phyloP scores from a whole-genome alignment of 176 grass and related monocot species.

The Lolium perenne region DNA sequence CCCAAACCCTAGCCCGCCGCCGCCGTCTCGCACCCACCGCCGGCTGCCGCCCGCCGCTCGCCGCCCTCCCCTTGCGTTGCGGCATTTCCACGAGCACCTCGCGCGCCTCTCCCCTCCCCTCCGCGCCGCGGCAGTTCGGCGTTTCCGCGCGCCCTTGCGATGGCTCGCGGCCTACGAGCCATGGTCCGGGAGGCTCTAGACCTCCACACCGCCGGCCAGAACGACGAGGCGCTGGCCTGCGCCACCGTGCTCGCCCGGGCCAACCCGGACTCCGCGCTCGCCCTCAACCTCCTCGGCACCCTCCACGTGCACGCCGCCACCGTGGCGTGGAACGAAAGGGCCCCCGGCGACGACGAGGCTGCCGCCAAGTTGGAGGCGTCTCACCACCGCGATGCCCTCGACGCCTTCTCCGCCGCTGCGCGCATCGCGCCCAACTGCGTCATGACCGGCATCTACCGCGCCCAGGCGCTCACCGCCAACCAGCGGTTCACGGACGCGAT shows the following conservation, averaged over 20 bases:
- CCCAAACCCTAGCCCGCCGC: not conserved
- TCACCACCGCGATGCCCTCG: not conserved
- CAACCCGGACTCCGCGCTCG: not conserved
- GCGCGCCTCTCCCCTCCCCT: not conserved
- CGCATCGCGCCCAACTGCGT: not conserved
- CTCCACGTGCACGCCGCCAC: not conserved
- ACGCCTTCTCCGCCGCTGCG: not conserved
- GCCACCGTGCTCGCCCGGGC: not conserved
- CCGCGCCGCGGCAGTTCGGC: not conserved
- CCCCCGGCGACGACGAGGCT: not conserved
- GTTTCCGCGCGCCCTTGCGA: not conserved
- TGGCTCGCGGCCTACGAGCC: not conserved
- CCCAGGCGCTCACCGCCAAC: not conserved
- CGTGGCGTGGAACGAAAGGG: not conserved
- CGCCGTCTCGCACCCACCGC: not conserved
- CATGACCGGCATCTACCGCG: not conserved
- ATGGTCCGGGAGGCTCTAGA: not conserved
- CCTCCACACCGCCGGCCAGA: not conserved
- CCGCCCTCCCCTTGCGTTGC: not conserved
- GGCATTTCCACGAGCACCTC: constrained; percentile 2
- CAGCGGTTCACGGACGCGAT: not conserved
- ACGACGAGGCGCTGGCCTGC: not conserved
- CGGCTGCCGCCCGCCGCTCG: not conserved
- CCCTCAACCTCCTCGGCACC: not conserved
- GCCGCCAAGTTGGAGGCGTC: not conserved